Evolutionary conservation across 2,329 filamentous ascomycete genomes (phyloP).

Genomic region (Exophiala phaeomuriformis): DNA sequence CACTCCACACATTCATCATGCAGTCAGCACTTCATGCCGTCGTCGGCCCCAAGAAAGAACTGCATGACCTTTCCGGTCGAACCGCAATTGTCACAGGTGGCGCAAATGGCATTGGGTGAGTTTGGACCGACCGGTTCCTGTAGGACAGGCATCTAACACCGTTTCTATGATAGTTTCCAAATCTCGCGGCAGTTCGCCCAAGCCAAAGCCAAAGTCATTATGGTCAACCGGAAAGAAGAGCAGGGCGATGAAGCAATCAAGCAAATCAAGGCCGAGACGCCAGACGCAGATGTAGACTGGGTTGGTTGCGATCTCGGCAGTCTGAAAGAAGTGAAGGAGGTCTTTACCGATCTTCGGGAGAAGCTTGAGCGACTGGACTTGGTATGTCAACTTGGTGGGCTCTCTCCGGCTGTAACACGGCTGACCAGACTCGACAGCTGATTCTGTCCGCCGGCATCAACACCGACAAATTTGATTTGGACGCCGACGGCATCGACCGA

Average conservation of each 20-base stretch:
- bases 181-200: slow-evolving; percentile 32
- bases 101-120: slow-evolving; percentile 33
- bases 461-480: slow-evolving; percentile 35
- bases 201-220: slow-evolving; percentile 34
- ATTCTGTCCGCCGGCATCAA: slow-evolving; percentile 42
- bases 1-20: slow-evolving; percentile 27
- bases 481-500: slow-evolving; percentile 35
- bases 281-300: slow-evolving; percentile 35
- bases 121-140: neutral
- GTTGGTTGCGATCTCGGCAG: slow-evolving; percentile 38
- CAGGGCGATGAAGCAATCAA: slow-evolving; percentile 36
- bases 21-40: slow-evolving; percentile 36
- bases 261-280: slow-evolving; percentile 29
- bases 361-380: slow-evolving; percentile 37
- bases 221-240: slow-evolving; percentile 35
- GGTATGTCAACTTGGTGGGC: slow-evolving; percentile 9
- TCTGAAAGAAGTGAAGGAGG: slow-evolving; percentile 34
- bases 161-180: slow-evolving; percentile 27
- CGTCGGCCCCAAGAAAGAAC: slow-evolving; percentile 34
- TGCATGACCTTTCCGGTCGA: slow-evolving; percentile 33
- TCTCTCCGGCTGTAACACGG: neutral
- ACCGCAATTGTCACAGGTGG: slow-evolving; percentile 37
- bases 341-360: slow-evolving; percentile 35
- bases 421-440: slow-evolving; percentile 26
- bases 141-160: neutral